Evolutionary conservation across 225 moss, liverwort and hornwort genomes (phyloP).

Genomic region (Bryoerythrophyllum caledonicum): DNA sequence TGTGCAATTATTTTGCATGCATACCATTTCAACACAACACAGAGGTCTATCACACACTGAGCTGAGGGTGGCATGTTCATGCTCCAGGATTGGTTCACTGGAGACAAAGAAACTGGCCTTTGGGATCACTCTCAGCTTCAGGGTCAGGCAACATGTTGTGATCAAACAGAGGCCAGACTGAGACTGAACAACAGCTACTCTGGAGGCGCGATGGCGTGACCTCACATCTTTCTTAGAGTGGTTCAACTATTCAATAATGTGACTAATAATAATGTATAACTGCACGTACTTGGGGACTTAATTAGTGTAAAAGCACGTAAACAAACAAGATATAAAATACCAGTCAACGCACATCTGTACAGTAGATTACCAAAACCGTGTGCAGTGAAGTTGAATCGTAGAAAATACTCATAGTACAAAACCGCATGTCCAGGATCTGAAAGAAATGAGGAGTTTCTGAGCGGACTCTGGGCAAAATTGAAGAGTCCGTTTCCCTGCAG

Average conservation of each 20-base stretch:
- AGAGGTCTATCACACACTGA: background rate
- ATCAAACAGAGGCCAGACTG: background rate
- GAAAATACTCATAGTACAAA: background rate
- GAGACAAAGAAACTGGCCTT: background rate
- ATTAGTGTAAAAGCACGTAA: background rate
- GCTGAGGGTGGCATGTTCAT: background rate
- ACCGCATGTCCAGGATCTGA: background rate
- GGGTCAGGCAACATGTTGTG: background rate
- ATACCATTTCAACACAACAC: background rate
- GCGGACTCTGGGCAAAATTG: background rate
- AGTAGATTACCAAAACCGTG: background rate
- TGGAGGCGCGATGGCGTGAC: background rate
- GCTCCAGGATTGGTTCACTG: background rate
- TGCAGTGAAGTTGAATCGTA: background rate
- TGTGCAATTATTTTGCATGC: background rate
- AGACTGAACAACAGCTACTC: background rate
- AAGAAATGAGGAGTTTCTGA: no score
- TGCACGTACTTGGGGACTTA: background rate
- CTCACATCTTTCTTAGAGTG: background rate
- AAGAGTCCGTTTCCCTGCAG: background rate
- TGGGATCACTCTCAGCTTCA: background rate
- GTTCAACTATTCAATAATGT: background rate
- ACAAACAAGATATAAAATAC: background rate
- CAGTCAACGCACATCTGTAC: background rate
- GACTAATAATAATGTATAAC: background rate